These are phyloP conservation scores for Colletotrichum sp. DNA, from an alignment of 2,329 filamentous ascomycete species.

Conservation along the genomic window DNA sequence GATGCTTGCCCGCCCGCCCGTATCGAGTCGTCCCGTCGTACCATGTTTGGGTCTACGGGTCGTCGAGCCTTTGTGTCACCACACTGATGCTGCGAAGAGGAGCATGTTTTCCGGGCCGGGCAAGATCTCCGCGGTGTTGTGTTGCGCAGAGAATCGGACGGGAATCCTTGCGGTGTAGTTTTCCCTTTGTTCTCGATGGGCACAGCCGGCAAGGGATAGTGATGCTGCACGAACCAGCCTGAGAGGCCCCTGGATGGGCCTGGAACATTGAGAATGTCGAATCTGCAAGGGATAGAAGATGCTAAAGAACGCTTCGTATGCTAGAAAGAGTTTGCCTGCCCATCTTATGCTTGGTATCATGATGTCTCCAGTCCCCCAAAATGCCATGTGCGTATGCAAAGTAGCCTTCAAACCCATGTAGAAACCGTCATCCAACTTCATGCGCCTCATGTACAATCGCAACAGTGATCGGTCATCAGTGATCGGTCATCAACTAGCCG, in stretches of 20 bases:
- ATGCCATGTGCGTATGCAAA: background rate
- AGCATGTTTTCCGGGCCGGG: background rate
- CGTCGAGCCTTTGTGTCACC: background rate
- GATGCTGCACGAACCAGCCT: background rate
- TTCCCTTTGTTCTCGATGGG: background rate
- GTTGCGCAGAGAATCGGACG: background rate
- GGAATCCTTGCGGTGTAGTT: background rate
- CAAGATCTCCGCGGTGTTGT: background rate
- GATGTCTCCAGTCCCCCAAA: background rate
- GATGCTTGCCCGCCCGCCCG: background rate
- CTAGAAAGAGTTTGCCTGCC: background rate
- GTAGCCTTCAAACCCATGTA: background rate
- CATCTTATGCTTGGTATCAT: background rate
- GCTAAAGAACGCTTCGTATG: background rate
- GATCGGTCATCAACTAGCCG: background rate
- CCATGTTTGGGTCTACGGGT: background rate
- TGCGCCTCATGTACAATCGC: background rate
- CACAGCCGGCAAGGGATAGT: background rate
- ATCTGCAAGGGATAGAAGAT: background rate
- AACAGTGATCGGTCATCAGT: background rate
- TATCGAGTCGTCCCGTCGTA: slow-evolving; percentile 1
- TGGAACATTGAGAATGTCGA: background rate
- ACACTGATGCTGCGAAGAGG: background rate
- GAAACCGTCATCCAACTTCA: background rate
- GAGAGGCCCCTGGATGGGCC: background rate